Percentiles rank a stretch among this genome's conserved stretches.
phyloP scores from a whole-genome alignment of 2,329 filamentous ascomycete genomes.

The Clonostachys solani region DNA sequence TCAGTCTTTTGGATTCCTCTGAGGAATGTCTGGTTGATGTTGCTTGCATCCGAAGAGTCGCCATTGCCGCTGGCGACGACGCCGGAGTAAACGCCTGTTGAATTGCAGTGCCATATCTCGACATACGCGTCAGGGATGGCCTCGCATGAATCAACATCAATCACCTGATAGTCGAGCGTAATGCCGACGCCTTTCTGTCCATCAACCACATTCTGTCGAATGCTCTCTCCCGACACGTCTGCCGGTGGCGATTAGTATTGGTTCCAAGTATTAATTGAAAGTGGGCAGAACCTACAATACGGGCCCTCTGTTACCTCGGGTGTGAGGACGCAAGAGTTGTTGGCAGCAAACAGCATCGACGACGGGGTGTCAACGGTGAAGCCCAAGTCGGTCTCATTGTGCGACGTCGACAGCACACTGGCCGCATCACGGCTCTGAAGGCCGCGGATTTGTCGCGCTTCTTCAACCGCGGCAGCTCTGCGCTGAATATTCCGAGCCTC shows the following conservation, averaged over 20 bases:
- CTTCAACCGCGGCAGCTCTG: conserved; percentile 31
- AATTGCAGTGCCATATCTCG: conserved; percentile 40
- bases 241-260: neutral
- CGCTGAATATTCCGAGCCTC: conserved; percentile 48
- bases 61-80: conserved; percentile 31
- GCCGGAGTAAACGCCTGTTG: conserved; percentile 39
- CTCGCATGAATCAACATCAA: conserved; percentile 34
- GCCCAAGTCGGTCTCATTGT: conserved; percentile 28
- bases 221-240: conserved; percentile 23
- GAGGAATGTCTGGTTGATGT: conserved; percentile 25
- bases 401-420: conserved; percentile 21
- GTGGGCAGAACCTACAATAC: conserved; percentile 21
- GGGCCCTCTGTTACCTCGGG: conserved; percentile 48
- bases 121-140: conserved; percentile 30
- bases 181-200: conserved; percentile 31
- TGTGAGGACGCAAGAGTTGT: conserved; percentile 39
- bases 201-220: conserved; percentile 31
- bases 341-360: conserved; percentile 28
- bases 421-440: conserved; percentile 20
- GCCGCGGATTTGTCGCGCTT: conserved; percentile 31
- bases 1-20: conserved; percentile 33
- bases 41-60: conserved; percentile 29
- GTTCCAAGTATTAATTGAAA: neutral
- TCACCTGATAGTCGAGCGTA: conserved; percentile 35
- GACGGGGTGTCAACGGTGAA: conserved; percentile 21